Base-by-base conservation (phyloP, 2,329 filamentous ascomycete genomes). In the Pseudogymnoascus sp. region DNA sequence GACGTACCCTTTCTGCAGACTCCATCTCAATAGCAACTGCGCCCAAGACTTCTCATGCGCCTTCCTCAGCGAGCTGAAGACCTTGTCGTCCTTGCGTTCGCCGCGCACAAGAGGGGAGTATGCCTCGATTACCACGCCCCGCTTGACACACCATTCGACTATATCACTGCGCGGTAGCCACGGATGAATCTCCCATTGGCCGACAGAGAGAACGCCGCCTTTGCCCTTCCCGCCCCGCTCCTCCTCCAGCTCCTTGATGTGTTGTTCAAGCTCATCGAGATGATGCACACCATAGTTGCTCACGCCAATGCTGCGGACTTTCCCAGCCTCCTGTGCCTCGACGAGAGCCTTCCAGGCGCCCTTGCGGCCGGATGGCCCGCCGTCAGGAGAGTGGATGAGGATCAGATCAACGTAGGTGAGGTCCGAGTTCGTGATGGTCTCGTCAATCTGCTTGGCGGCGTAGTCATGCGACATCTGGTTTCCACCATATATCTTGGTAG, bases 111-210 rank as follows among this genome's bases (percentile, higher is more conserved):
- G 76, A 11, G 84, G 83, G 41, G 77, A 79, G 70, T 86, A 87
- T 0, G 84, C 84, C 74, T 91, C 79, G 12, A 89, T 72, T 32
- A 84, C 80, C 18, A 89, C 76, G 63, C 79, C 79, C 16, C 84
- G 79, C 72, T 86, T 78, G 64, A 79, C 73, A 67, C 88, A 89
- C 91, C 91, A 97, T 54, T 82, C 77, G 7, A 86, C 85, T 63
- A 97, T 90, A 69, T 96, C 91, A 20, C 79, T 76, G n/a, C 91
- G 80, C 7, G 85, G 80, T 41, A 91, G 83, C 91, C 91, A 97
- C 0, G 92, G 92, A 74, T 97, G 92, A 9, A 97, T 76, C 75
- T 97, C 92, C 74, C 88, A 91, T 74, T 96, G 92, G 39, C 90
- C 91, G 37, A 96, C 88, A 63, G 86, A 88, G 69, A 96, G 81